Evolutionary conservation across 2,329 filamentous ascomycete genomes (phyloP).

Genomic region (Diaporthe ilicicola): DNA sequence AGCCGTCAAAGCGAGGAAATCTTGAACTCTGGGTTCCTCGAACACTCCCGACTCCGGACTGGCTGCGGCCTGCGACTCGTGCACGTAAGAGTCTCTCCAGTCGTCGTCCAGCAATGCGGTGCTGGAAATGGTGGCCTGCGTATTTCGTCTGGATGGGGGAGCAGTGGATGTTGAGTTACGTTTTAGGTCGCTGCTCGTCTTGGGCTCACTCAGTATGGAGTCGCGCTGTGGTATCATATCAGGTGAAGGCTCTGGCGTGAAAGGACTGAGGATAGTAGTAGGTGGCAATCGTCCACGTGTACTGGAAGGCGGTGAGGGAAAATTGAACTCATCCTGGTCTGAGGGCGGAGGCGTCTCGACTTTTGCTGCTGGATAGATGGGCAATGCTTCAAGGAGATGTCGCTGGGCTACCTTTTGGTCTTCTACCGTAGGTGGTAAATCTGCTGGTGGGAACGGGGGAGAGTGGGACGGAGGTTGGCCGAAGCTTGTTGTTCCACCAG

Average conservation of each 20-base stretch:
- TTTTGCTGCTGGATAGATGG: conserved; percentile 31
- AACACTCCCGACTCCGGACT: conserved; percentile 48
- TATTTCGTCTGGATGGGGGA: conserved; percentile 26
- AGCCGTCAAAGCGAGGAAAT: conserved; percentile 63
- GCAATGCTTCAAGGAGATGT: conserved; percentile 33
- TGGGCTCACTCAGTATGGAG: conserved; percentile 29
- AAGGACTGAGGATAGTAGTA: conserved; percentile 5
- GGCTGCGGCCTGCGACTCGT: conserved; percentile 36
- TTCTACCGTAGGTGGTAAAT: conserved; percentile 2
- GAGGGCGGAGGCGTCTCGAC: conserved; percentile 35
- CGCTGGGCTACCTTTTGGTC: conserved; percentile 16
- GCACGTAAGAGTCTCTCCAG: conserved; percentile 29
- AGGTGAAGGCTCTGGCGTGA: conserved; percentile 32
- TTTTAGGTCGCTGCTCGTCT: conserved; percentile 25
- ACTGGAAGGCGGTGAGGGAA: conserved; percentile 27
- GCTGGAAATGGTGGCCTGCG: conserved; percentile 7
- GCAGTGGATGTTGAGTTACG: not conserved
- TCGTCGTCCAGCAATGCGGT: conserved; percentile 30
- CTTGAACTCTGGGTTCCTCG: conserved; percentile 60
- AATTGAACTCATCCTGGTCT: conserved; percentile 34
- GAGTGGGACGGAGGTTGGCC: not conserved
- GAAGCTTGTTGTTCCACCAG: conserved; percentile 29
- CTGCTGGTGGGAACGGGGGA: conserved; percentile 18
- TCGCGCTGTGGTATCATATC: conserved; percentile 32
- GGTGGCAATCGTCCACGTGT: conserved; percentile 25